Evolutionary conservation across 257 asterid genomes (phyloP).

Genomic region (Ophiorrhiza pumila): DNA sequence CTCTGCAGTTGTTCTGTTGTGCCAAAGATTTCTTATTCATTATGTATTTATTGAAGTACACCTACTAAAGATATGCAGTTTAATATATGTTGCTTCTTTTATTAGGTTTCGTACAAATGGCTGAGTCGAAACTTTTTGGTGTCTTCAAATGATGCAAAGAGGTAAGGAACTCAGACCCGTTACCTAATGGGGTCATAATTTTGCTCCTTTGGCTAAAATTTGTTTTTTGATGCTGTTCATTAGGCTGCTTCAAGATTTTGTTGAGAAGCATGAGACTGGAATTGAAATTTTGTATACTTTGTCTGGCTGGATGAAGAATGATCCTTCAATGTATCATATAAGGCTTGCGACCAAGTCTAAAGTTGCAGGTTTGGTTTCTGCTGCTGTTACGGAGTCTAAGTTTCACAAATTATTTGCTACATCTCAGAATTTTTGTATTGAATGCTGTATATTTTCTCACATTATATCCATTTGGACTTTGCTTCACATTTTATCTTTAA

Average conservation of each 20-base stretch:
- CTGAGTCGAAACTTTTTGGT: conserved; percentile 81
- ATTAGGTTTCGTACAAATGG: conserved; percentile 97
- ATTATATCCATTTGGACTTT: neutral
- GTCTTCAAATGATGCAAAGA: conserved; percentile 86
- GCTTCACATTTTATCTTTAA: neutral
- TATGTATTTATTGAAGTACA: neutral
- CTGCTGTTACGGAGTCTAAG: neutral
- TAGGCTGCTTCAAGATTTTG: conserved; percentile 83
- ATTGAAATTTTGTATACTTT: conserved; percentile 63
- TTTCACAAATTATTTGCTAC: neutral
- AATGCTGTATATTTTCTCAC: neutral
- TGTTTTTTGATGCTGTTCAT: conserved; percentile 13
- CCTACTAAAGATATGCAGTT: neutral
- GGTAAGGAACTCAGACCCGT: conserved; percentile 33
- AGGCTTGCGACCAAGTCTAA: conserved; percentile 61
- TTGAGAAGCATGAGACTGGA: conserved; percentile 61
- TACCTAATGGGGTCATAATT: neutral
- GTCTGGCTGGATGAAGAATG: conserved; percentile 79
- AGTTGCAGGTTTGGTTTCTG: conserved; percentile 58
- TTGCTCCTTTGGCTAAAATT: neutral
- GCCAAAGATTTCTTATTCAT: neutral
- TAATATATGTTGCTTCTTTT: neutral
- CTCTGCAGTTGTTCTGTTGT: neutral
- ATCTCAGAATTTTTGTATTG: neutral
- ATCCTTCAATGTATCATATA: conserved; percentile 64